Evolutionary conservation across 2,329 filamentous ascomycete species (phyloP).

Genomic region (Cercospora nicotianae): DNA sequence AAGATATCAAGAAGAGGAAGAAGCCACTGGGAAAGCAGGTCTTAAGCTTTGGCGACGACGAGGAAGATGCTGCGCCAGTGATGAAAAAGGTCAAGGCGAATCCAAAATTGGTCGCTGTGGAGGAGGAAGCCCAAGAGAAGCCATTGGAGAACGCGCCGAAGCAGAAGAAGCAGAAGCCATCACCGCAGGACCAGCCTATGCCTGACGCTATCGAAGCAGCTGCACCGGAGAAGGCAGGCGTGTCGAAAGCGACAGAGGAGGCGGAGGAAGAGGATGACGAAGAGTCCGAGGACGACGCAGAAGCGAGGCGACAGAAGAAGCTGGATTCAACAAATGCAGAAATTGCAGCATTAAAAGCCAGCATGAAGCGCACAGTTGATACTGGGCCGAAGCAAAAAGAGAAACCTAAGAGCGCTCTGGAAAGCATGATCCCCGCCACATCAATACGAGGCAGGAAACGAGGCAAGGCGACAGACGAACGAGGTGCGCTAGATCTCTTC

Average conservation of each 20-base stretch:
- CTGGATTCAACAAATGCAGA: slow-evolving; percentile 75
- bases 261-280: slow-evolving; percentile 26
- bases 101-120: slow-evolving; percentile 64
- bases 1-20: slow-evolving; percentile 64
- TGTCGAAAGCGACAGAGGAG: background rate
- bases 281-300: slow-evolving; percentile 24
- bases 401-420: slow-evolving; percentile 66
- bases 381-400: slow-evolving; percentile 47
- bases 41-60: slow-evolving; percentile 72
- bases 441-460: slow-evolving; percentile 71
- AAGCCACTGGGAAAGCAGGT: slow-evolving; percentile 73
- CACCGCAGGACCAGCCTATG: slow-evolving; percentile 19
- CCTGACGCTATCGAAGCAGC: slow-evolving; percentile 13
- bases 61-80: slow-evolving; percentile 62
- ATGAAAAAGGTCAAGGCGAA: slow-evolving; percentile 79
- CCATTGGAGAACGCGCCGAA: slow-evolving; percentile 26
- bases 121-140: slow-evolving; percentile 32
- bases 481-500: slow-evolving; percentile 67
- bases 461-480: slow-evolving; percentile 52
- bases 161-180: slow-evolving; percentile 25
- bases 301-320: slow-evolving; percentile 22
- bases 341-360: slow-evolving; percentile 76
- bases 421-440: slow-evolving; percentile 71
- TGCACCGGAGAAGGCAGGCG: slow-evolving; percentile 1
- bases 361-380: slow-evolving; percentile 66